Evolutionary conservation across 371 early-diverging fungal genomes (phyloP).

Genomic region (Circinella minor): DNA sequence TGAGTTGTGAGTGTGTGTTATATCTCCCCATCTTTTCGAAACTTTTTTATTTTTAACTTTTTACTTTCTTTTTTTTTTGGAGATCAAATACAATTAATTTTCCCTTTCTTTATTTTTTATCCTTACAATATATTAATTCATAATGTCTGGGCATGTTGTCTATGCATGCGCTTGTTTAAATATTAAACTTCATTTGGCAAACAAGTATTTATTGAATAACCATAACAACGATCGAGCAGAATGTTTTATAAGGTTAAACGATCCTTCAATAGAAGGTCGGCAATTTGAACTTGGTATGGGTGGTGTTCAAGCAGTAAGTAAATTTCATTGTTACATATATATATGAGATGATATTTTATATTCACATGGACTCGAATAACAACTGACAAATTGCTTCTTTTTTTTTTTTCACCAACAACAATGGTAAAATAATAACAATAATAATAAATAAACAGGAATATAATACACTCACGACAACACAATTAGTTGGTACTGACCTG

Average conservation of each 20-base stretch:
- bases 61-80: too few species aligned
- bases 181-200: slow-evolving; percentile 41
- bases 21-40: too few species aligned
- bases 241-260: slow-evolving; percentile 19
- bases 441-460: slow-evolving; percentile 13
- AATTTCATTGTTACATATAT: slow-evolving; percentile 1
- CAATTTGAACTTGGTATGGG: slow-evolving; percentile 47
- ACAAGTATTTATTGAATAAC: slow-evolving; percentile 32
- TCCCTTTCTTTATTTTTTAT: too few species aligned
- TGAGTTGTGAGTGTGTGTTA: too few species aligned
- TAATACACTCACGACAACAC: slow-evolving; percentile 18
- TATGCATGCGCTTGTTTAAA: slow-evolving; percentile 52
- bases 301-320: slow-evolving; percentile 40
- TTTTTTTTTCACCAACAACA: too few species aligned
- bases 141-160: slow-evolving; percentile 38
- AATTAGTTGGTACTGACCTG: slow-evolving; percentile 7
- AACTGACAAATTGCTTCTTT: neutral
- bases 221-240: slow-evolving; percentile 32
- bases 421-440: neutral
- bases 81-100: too few species aligned
- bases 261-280: slow-evolving; percentile 38
- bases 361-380: neutral
- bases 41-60: too few species aligned
- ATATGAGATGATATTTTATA: slow-evolving; percentile 9
- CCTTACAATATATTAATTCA: neutral